phyloP scores from a whole-genome alignment of 1,139 yeast species.

The Scheffersomyces illinoinensis region DNA sequence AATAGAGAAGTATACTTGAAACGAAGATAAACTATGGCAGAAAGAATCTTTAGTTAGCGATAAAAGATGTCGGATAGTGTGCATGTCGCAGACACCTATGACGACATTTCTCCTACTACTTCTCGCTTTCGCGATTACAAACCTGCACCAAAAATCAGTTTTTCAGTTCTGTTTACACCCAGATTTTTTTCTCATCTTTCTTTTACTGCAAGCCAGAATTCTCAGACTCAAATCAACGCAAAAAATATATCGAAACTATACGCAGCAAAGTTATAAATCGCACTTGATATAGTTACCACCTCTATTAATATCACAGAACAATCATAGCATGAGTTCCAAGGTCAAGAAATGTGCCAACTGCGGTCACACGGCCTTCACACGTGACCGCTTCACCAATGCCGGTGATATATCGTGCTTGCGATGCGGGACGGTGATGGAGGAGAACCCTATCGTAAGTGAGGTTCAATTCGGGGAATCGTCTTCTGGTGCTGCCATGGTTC shows the following conservation, averaged over 20 bases:
- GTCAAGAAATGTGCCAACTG: conserved; percentile 28
- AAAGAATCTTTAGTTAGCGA: neutral
- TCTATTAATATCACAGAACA: neutral
- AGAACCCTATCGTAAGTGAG: conserved; percentile 92
- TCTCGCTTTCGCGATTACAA: neutral
- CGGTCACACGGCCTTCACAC: conserved; percentile 32
- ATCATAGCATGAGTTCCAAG: conserved; percentile 11
- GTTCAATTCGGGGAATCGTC: conserved; percentile 92
- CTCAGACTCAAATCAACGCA: neutral
- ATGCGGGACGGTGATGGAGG: conserved; percentile 90
- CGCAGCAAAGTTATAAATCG: neutral
- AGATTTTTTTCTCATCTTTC: neutral
- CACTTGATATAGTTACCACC: neutral
- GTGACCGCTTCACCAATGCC: conserved; percentile 53
- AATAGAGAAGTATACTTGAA: neutral
- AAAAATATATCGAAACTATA: too few species aligned
- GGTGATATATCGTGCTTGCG: conserved; percentile 75
- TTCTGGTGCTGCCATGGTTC: conserved; percentile 93
- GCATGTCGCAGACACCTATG: too few species aligned
- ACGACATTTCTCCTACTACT: neutral
- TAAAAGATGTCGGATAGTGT: neutral
- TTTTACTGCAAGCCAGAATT: neutral
- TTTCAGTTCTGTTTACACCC: neutral
- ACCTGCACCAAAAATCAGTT: neutral
- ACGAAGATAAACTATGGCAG: neutral